Evolutionary conservation across 108 stramenopile genomes (phyloP).

Genomic region (Cyclotella atomus): DNA sequence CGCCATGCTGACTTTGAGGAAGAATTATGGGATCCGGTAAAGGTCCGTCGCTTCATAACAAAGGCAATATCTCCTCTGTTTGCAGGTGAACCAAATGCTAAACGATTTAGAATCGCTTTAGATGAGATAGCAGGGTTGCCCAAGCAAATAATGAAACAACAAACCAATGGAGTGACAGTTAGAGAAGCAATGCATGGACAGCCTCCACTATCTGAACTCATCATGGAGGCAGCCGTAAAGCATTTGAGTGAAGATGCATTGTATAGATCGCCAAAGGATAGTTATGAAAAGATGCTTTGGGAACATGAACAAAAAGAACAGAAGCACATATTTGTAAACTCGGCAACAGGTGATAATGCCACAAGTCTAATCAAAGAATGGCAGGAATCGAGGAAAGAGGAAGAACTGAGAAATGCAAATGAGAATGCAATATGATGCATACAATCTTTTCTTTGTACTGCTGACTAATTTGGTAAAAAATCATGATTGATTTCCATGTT

Average conservation of each 20-base stretch:
- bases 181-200: conserved; percentile 28
- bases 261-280: conserved; percentile 73
- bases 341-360: not conserved
- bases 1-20: conserved; percentile 79
- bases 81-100: conserved; percentile 85
- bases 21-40: conserved; percentile 58
- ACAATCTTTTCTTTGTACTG: too few relatives aligned
- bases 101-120: conserved; percentile 79
- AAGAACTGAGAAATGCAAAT: conserved; percentile 18
- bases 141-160: conserved; percentile 50
- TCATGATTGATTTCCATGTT: too few relatives aligned
- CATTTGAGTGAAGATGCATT: conserved; percentile 80
- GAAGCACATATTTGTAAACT: too few relatives aligned
- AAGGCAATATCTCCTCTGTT: conserved; percentile 83
- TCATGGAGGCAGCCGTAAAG: conserved; percentile 68
- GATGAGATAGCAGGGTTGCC: conserved; percentile 75
- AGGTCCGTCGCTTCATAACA: conserved; percentile 71
- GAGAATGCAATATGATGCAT: not conserved
- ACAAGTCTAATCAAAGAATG: conserved; percentile 32
- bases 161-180: not conserved
- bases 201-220: conserved; percentile 79
- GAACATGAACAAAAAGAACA: conserved; percentile 43
- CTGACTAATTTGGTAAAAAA: too few relatives aligned
- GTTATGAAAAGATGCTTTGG: conserved; percentile 61
- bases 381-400: conserved; percentile 40